These are phyloP conservation scores for Pseudoscleropodium purum DNA, from an alignment of 225 moss, liverwort and hornwort genomes.

Conservation along the genomic window DNA sequence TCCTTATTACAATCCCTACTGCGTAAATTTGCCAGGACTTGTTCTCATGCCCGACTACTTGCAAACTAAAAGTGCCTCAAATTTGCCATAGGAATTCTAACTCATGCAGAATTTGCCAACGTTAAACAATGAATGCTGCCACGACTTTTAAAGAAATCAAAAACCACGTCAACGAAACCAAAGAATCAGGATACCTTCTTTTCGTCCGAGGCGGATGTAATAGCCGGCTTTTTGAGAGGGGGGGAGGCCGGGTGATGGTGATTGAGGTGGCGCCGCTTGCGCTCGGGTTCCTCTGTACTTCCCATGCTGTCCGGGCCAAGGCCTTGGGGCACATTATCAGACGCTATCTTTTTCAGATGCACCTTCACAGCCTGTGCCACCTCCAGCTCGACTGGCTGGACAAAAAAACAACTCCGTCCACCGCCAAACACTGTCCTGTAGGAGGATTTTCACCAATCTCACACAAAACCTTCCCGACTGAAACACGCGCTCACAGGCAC, in stretches of 20 bases:
- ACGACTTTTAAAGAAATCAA: neutral
- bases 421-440: neutral
- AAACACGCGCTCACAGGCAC: neutral
- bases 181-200: slow-evolving; percentile 60
- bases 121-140: neutral
- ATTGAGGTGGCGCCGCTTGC: slow-evolving; percentile 98
- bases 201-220: slow-evolving; percentile 78
- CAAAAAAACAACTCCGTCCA: neutral
- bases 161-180: neutral
- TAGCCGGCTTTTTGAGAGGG: slow-evolving; percentile 81
- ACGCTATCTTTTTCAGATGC: slow-evolving; percentile 65
- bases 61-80: neutral
- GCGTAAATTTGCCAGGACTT: neutral
- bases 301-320: slow-evolving; percentile 97
- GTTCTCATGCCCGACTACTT: neutral
- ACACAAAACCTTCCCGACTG: neutral
- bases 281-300: slow-evolving; percentile 98
- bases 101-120: neutral
- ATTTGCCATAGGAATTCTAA: neutral
- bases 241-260: slow-evolving; percentile 79
- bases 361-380: slow-evolving; percentile 65
- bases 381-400: slow-evolving; percentile 55
- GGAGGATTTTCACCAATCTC: neutral
- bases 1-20: neutral
- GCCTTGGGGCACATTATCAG: slow-evolving; percentile 96